Base-by-base conservation (phyloP, 2,329 filamentous ascomycete genomes). In the Lachnellula subtilissima region DNA sequence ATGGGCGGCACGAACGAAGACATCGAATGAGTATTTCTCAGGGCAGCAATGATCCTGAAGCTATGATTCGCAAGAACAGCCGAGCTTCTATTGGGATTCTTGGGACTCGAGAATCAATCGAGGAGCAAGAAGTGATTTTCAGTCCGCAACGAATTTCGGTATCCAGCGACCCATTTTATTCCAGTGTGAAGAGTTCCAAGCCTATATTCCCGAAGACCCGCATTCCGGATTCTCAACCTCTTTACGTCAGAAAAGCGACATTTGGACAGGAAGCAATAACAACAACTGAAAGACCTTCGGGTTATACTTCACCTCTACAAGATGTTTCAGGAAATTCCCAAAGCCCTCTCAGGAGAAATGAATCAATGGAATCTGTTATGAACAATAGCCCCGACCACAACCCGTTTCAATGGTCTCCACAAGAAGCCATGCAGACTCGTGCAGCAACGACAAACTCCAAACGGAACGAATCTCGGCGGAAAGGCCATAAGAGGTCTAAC, bases 391-490 rank as follows among this genome's bases (percentile, higher is more conserved):
- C 50, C 4, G 53, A 55, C 2, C 50, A 39, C 4, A 68, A 67
- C 50, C 60, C 63, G 4, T 69, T 67, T 23, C 65, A 63, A 53
- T 67, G 65, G 66, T 59, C 60, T 28, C 62, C 65, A 3, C 59
- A 64, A 54, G 61, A 63, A 39, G 48, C 58, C 25, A 63, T 60
- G 55, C 52, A 62, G 48, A 51, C 50, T 5, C 50, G 58, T 22
- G 17, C 22, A 37, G 22, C 52, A 3, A 1, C 51, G 50, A 37
- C 51, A 15, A 64, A 54, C 39, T 54, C 61, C 7, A 61, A 55
- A 15, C 51, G 48, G 6, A 36, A 40, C 2, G 48, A 46, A 12
- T 42, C 58, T 4, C 46, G 50, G 36, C 55, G 55, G 11, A 66
- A 63, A 43, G 66, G 62, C 0, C 67, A 69, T 25, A 66, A 65